Evolutionary conservation across 345 rosid species (phyloP).

Genomic region (Aquilaria malaccensis): DNA sequence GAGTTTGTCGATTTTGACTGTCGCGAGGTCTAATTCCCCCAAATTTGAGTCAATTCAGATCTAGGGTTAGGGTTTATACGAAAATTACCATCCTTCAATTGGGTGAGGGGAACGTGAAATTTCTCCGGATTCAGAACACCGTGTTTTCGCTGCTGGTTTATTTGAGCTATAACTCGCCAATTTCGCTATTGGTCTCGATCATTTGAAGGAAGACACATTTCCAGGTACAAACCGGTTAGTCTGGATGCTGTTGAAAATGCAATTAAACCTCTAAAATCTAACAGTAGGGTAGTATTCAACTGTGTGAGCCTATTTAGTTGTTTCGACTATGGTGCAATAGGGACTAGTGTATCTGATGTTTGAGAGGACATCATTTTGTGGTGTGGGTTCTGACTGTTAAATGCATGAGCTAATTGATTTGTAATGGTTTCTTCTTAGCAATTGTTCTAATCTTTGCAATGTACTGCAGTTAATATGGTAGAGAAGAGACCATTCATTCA

Average conservation of each 20-base stretch:
- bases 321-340: too few relatives aligned
- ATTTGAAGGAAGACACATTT: conserved; percentile 15
- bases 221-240: conserved; percentile 15
- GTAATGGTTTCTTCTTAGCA: not conserved
- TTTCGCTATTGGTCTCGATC: conserved; percentile 13
- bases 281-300: too few relatives aligned
- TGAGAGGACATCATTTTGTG: too few relatives aligned
- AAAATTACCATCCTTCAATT: conserved; percentile 10
- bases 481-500: conserved; percentile 39
- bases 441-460: not conserved
- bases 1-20: not conserved
- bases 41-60: conserved; percentile 14
- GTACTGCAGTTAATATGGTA: conserved; percentile 28
- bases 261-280: too few relatives aligned
- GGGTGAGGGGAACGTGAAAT: conserved; percentile 6
- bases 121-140: not conserved
- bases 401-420: too few relatives aligned
- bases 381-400: not conserved
- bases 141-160: not conserved
- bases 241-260: too few relatives aligned
- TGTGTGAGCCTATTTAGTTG: too few relatives aligned
- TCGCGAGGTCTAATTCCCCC: conserved; percentile 8
- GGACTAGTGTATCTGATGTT: too few relatives aligned
- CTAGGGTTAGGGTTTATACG: conserved; percentile 28
- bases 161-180: conserved; percentile 6